Conservation (phyloP, 441 rosid genomes). For the Syzygium syzygioides region DNA sequence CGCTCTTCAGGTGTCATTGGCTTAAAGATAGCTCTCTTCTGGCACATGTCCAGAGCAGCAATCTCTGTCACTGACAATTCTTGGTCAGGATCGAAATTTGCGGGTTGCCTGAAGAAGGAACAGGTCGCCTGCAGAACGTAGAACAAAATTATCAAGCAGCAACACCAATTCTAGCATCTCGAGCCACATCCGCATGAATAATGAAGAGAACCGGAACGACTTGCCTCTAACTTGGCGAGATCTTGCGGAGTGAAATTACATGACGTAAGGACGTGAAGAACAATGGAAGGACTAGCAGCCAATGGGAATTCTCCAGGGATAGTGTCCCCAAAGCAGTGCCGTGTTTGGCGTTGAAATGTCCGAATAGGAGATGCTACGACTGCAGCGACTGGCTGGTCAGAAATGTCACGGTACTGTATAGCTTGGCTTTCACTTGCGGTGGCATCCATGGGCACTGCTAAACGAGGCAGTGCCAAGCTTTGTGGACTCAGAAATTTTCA, state of each 20-base stretch:
- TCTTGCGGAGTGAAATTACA: conserved; percentile 89
- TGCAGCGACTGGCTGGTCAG: conserved; percentile 62
- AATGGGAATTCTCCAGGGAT: conserved; percentile 94
- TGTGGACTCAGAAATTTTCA: conserved; percentile 10
- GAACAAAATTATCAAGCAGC: conserved; percentile 49
- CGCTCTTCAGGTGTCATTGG: conserved; percentile 71
- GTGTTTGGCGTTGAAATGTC: conserved; percentile 60
- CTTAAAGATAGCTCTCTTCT: conserved; percentile 71
- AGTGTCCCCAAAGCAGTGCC: conserved; percentile 79
- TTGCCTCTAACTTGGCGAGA: conserved; percentile 96
- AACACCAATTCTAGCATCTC: conserved; percentile 35
- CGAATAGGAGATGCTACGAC: conserved; percentile 45
- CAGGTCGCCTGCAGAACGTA: conserved; percentile 80
- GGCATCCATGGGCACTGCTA: conserved; percentile 93
- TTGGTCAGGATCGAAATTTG: conserved; percentile 75
- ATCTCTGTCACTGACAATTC: conserved; percentile 77
- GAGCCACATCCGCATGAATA: neutral
- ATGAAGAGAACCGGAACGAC: conserved; percentile 14
- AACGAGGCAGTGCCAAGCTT: conserved; percentile 51
- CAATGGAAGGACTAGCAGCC: conserved; percentile 88
- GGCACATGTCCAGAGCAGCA: conserved; percentile 98
- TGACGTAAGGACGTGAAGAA: conserved; percentile 88
- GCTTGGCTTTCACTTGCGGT: conserved; percentile 66
- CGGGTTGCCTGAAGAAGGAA: conserved; percentile 93
- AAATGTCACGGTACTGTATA: conserved; percentile 62